These are phyloP conservation scores for Aspergillus sojae DNA, from an alignment of 2,329 filamentous ascomycete species.

Conservation along the genomic window DNA sequence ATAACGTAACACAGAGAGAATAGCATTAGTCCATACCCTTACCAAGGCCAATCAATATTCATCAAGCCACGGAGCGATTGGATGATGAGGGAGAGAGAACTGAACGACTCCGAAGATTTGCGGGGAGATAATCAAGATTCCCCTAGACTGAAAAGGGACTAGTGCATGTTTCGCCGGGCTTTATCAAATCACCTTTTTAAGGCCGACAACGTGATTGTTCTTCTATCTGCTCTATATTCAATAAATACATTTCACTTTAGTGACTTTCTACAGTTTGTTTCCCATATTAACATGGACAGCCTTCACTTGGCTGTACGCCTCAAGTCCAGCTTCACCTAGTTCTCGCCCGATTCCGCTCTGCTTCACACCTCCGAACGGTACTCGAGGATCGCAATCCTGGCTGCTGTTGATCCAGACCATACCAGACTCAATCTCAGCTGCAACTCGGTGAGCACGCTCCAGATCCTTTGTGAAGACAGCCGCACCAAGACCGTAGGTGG, in stretches of 20 bases:
- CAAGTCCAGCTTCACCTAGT: slow-evolving; percentile 44
- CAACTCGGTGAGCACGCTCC: slow-evolving; percentile 46
- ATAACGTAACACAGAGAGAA: background rate
- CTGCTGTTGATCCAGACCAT: slow-evolving; percentile 52
- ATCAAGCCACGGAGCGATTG: background rate
- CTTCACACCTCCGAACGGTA: slow-evolving; percentile 50
- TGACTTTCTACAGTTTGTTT: slow-evolving; percentile 22
- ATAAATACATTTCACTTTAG: background rate
- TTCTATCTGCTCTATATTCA: background rate
- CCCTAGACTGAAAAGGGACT: background rate
- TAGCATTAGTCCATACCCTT: background rate
- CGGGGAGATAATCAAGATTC: background rate
- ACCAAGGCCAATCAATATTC: background rate
- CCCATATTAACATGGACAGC: slow-evolving; percentile 47
- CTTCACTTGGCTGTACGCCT: slow-evolving; percentile 44
- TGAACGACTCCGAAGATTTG: slow-evolving; percentile 3
- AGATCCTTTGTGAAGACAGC: slow-evolving; percentile 47
- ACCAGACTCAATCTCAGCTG: slow-evolving; percentile 47
- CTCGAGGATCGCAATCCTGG: slow-evolving; percentile 44
- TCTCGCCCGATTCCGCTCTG: slow-evolving; percentile 56
- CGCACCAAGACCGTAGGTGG: slow-evolving; percentile 46
- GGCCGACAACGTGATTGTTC: background rate
- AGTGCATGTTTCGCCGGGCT: background rate
- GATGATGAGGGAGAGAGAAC: background rate
- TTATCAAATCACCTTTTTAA: background rate